phyloP scores from a whole-genome alignment of 352 stramenopile species.

The Phytophthora boehmeriae region DNA sequence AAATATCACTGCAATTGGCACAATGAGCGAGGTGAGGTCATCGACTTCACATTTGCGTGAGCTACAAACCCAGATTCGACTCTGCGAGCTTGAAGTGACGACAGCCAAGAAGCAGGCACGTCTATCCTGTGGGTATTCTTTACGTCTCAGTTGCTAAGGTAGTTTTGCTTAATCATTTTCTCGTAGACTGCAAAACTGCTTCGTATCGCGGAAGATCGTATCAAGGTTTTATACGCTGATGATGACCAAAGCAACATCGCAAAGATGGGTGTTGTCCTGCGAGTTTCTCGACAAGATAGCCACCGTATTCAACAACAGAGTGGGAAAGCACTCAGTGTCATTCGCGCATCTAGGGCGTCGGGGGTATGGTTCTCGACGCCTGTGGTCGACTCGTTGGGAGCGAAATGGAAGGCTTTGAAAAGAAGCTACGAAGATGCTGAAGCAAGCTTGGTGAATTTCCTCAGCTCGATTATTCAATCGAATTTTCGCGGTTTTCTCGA shows the following conservation, averaged over 20 bases:
- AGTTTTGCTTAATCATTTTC: neutral
- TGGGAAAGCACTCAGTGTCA: slow-evolving; percentile 25
- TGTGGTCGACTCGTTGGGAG: slow-evolving; percentile 38
- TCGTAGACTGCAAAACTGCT: slow-evolving; percentile 34
- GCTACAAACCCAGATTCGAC: slow-evolving; percentile 19
- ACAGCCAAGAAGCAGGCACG: slow-evolving; percentile 25
- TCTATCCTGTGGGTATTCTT: neutral
- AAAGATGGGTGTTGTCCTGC: slow-evolving; percentile 38
- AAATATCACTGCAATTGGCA: neutral
- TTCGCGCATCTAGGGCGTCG: slow-evolving; percentile 42
- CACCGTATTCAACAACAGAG: slow-evolving; percentile 47
- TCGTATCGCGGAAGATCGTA: slow-evolving; percentile 29
- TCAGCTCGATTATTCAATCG: slow-evolving; percentile 16
- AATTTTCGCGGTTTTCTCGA: slow-evolving; percentile 14
- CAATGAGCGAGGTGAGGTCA: slow-evolving; percentile 1
- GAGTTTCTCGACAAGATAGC: slow-evolving; percentile 47
- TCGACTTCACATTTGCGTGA: slow-evolving; percentile 15
- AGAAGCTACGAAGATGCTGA: slow-evolving; percentile 26
- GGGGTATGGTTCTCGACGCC: slow-evolving; percentile 54
- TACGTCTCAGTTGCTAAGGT: neutral
- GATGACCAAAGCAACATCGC: slow-evolving; percentile 24
- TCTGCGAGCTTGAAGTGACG: slow-evolving; percentile 35
- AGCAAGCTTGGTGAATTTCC: slow-evolving; percentile 22
- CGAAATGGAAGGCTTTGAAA: slow-evolving; percentile 38
- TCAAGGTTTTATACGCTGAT: slow-evolving; percentile 50